Percentiles rank a stretch among this genome's conserved stretches.
phyloP scores from a whole-genome alignment of 1,284 basidiomycete species.

The Fomitopsis palustris region DNA sequence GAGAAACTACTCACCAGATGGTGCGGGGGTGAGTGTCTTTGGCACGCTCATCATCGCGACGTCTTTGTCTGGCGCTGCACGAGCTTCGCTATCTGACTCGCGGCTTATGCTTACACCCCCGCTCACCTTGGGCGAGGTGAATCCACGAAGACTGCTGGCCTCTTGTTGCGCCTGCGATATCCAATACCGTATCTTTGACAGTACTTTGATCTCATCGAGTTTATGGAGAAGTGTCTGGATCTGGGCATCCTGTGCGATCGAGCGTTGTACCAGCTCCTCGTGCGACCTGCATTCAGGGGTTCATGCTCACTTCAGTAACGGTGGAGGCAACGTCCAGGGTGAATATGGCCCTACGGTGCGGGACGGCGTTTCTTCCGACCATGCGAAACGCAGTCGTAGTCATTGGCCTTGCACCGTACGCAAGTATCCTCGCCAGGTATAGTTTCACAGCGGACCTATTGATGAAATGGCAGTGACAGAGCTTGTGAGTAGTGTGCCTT shows the following conservation, averaged over 20 bases:
- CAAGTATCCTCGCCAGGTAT: neutral
- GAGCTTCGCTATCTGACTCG: neutral
- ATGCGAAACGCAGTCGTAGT: neutral
- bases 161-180: neutral
- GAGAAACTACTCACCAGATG: neutral
- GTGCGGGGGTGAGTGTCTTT: neutral
- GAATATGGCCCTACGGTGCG: neutral
- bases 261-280: neutral
- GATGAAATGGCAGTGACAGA: neutral
- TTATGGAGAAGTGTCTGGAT: neutral
- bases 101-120: neutral
- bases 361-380: neutral
- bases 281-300: neutral
- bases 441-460: neutral
- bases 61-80: neutral
- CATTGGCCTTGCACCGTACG: neutral
- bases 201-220: neutral
- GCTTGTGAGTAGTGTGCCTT: neutral
- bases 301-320: neutral
- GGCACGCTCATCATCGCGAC: neutral
- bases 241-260: neutral
- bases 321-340: neutral
- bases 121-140: neutral
- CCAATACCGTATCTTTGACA: neutral
- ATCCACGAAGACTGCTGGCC: neutral